Conservation (phyloP, 805 yeast genomes). For the Yarrowia sp. region DNA sequence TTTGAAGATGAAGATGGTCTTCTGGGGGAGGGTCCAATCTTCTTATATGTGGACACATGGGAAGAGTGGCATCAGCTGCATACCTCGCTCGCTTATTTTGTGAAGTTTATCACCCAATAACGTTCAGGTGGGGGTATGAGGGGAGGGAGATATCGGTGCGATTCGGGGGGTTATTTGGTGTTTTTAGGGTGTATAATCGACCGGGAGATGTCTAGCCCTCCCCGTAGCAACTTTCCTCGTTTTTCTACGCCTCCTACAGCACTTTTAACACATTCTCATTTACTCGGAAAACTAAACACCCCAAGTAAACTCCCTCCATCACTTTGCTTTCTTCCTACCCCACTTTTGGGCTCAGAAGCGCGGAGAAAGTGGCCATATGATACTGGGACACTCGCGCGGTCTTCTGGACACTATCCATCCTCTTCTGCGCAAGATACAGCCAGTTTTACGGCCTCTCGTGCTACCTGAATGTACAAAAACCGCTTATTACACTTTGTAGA, state of each 20-base stretch:
- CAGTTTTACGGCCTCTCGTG: too few species aligned
- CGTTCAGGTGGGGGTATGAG: slow-evolving; percentile 12
- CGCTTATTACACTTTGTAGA: neutral
- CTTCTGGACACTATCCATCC: too few species aligned
- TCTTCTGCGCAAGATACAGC: too few species aligned
- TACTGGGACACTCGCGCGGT: too few species aligned
- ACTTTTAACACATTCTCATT: neutral
- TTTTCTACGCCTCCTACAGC: neutral
- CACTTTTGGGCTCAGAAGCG: neutral
- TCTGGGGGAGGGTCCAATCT: neutral
- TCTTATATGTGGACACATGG: slow-evolving; percentile 6
- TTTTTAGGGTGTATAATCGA: too few species aligned
- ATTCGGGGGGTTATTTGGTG: neutral
- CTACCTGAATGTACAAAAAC: neutral
- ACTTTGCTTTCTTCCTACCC: slow-evolving; percentile 21
- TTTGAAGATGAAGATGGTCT: neutral
- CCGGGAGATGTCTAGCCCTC: too few species aligned
- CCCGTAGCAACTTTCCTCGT: neutral
- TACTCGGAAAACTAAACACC: slow-evolving; percentile 1
- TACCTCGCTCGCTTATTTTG: slow-evolving; percentile 21
- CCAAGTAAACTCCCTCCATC: neutral
- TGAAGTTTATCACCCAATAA: slow-evolving; percentile 2
- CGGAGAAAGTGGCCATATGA: too few species aligned
- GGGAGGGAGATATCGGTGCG: neutral
- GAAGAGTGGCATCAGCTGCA: slow-evolving; percentile 18